These are phyloP conservation scores for Pseudonitzschia multiseries DNA, from an alignment of 108 stramenopile genomes.

Conservation along the genomic window DNA sequence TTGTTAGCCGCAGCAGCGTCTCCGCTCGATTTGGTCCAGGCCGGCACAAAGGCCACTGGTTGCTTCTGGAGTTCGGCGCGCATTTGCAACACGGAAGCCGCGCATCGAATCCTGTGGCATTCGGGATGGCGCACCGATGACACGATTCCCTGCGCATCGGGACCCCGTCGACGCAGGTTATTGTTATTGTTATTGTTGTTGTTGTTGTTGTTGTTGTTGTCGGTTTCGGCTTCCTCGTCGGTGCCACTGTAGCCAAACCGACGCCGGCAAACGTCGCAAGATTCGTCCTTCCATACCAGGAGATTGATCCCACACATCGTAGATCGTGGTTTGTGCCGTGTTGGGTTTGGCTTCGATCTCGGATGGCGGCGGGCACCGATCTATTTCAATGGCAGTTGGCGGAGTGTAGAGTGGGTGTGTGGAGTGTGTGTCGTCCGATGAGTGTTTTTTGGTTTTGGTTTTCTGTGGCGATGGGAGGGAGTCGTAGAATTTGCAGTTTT, in stretches of 20 bases:
- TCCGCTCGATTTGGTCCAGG: not conserved
- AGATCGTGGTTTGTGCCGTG: not conserved
- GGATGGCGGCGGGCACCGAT: not conserved
- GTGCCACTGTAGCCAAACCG: too few relatives aligned
- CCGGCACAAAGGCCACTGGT: slow-evolving; percentile 41
- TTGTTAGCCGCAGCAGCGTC: not conserved
- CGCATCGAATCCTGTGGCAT: slow-evolving; percentile 22
- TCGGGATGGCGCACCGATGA: not conserved
- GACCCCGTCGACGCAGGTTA: slow-evolving; percentile 33
- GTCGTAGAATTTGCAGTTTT: too few relatives aligned
- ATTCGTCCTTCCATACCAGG: slow-evolving; percentile 16
- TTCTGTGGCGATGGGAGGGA: too few relatives aligned
- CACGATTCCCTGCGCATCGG: slow-evolving; percentile 17
- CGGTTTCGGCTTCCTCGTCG: too few relatives aligned
- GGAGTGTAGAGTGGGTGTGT: too few relatives aligned
- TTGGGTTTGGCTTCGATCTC: not conserved
- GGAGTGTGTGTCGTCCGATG: too few relatives aligned
- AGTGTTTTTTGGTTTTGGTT: too few relatives aligned
- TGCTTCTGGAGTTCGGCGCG: slow-evolving; percentile 44
- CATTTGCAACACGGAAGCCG: slow-evolving; percentile 73
- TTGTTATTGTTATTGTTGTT: not conserved
- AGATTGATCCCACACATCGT: slow-evolving; percentile 39
- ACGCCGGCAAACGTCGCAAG: slow-evolving; percentile 19
- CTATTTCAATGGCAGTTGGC: too few relatives aligned
- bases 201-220: not conserved